Percentiles rank a stretch among this genome's conserved stretches.
Conservation (phyloP, 1,139 yeast species). For the Yamadazyma taylorii region DNA sequence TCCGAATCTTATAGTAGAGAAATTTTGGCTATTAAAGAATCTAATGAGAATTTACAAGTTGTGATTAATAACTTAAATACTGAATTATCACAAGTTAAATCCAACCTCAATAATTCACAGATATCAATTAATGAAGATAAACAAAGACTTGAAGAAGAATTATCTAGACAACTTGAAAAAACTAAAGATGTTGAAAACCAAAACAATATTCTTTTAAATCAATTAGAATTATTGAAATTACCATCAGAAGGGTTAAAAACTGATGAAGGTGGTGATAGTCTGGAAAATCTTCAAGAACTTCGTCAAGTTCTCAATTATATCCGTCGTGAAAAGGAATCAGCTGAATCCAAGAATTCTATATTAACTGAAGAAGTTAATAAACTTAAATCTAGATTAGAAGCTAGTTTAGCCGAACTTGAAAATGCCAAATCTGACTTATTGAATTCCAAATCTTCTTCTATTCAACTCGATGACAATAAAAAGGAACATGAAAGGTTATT, state of each 20-base stretch:
- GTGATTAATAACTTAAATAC: conserved; percentile 35
- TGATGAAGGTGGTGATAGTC: conserved; percentile 12
- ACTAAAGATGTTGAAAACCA: conserved; percentile 63
- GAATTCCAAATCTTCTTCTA: conserved; percentile 32
- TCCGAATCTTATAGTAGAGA: conserved; percentile 55
- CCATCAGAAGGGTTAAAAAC: conserved; percentile 3
- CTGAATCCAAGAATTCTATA: conserved; percentile 57
- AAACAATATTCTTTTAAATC: conserved; percentile 66
- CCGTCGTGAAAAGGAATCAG: conserved; percentile 75
- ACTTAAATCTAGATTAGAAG: conserved; percentile 42
- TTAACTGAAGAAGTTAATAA: conserved; percentile 50
- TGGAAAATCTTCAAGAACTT: conserved; percentile 25
- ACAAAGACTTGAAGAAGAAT: conserved; percentile 50
- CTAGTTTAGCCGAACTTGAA: conserved; percentile 43
- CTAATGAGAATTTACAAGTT: conserved; percentile 34
- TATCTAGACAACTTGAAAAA: conserved; percentile 45
- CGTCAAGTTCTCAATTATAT: conserved; percentile 62
- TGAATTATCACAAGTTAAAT: conserved; percentile 19
- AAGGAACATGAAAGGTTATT: conserved; percentile 54
- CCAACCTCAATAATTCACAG: conserved; percentile 26
- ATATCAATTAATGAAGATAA: conserved; percentile 24
- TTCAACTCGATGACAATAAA: conserved; percentile 39
- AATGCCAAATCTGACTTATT: conserved; percentile 44
- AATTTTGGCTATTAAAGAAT: conserved; percentile 44
- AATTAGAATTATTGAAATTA: conserved; percentile 52